Evolutionary conservation across 257 asterid species (phyloP), one percentile per base, ranked within the genome.

Genomic region (Solanum dulcamara): DNA sequence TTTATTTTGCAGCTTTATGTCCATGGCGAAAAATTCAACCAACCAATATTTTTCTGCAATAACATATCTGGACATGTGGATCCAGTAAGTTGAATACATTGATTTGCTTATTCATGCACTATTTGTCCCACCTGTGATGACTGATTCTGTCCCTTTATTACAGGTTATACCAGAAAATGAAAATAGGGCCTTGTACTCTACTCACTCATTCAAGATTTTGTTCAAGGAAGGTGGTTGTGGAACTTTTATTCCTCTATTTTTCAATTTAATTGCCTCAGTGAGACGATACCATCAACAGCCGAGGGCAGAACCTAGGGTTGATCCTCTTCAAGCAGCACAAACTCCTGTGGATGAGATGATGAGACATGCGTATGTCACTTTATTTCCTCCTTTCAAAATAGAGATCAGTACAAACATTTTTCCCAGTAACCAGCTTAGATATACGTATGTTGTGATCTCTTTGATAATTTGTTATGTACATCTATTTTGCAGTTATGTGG

Each of bases 191-290:
- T 91, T 96, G 53, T 95, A 92, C 87, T 96, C 99, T 30, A 90
- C 98, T 74, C 98, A 95, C 53, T 91, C 98, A 26, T 93, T 95
- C 94, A 96, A 95, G 93, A 95, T 96, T 84, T 90, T 96, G 88
- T 96, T 96, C 93, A 96, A 96, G 88, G 99, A 96, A 88, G 99
- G 99, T 3, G 99, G 99, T 20, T 96, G 99, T 92, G 99, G 99
- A 84, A 96, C 99, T 38, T 96, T 95, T 79, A 67, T 96, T 84
- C 98, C 99, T 10, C 87, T 96, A 28, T 96, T 96, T 89, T 93
- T 95, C 90, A 95, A 95, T 92, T 87, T 96, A 75, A 91, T 96
- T 71, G 86, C 88, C 38, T 95, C 98, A 8, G 97, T 96, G 79
- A 91, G 98, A 85, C 97, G 85, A 82, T 91, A 92, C 57, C 95